Base-by-base conservation (phyloP, 2,329 filamentous ascomycete species). In the Paecilomyces dactylethromorphus region DNA sequence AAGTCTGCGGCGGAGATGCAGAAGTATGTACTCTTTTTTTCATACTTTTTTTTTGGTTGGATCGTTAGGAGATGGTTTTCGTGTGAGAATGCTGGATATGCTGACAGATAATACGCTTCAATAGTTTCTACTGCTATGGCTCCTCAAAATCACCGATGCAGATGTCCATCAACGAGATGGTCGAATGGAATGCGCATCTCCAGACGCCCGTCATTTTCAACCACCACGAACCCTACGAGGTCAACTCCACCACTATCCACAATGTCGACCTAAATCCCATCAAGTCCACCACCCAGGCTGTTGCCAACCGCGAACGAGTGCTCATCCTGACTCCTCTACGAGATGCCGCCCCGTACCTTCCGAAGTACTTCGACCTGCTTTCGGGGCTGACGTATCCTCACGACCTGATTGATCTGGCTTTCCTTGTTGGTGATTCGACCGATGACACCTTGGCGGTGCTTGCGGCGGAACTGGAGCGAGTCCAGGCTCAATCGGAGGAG, bases 191-290 rank as follows among this genome's bases (percentile, higher is more conserved):
- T 65, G 87, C 86, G 59, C 92, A 96, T 71, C 81, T 94, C 63
- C 87, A 92, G 68, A 97, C 94, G 3, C 94, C 94, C 55, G 92
- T 99, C 66, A 85, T 96, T 65, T 97, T 96, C 82, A 99, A 99
- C 79, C 90, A 93, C 76, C 94, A 97, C 76, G 87, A 89, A 63
- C 88, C 94, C 35, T 82, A 97, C 69, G 86, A 90, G 72, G 81
- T 97, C 78, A 94, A 96, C 74, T 86, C 87, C 60, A 85, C 84
- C 58, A 87, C 87, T 56, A 95, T 99, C 76, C 75, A 87, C 65
- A 85, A 88, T 63, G 80, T 97, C 70, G 83, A 97, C 74, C 86
- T 99, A 60, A 97, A 99, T 74, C 82, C 84, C 6, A 86, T 97
- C 76, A 83, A 82, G 65, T 95, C 93, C 1, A 95, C 91, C 11